Percentiles rank a stretch among this genome's conserved stretches.
phyloP scores from a whole-genome alignment of 306 rosid genomes.

The Vigna radiata region DNA sequence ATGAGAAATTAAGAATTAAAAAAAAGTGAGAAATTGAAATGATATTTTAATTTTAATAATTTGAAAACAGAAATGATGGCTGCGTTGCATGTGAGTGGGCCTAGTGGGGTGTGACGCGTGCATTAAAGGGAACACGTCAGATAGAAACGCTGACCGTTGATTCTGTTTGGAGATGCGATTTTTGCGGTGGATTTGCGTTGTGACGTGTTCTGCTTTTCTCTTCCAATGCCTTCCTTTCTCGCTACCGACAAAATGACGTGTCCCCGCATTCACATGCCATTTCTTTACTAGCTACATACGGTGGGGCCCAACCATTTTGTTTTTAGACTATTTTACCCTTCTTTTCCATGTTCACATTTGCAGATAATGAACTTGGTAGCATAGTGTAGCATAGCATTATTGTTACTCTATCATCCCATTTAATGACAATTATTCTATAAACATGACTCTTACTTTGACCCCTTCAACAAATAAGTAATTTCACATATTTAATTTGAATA shows the following conservation, averaged over 20 bases:
- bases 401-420: background rate
- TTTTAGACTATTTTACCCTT: background rate
- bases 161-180: conserved; percentile 6
- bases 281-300: background rate
- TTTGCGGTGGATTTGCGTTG: conserved; percentile 10
- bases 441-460: too few species aligned
- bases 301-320: background rate
- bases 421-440: too few species aligned
- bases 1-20: too few species aligned
- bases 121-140: conserved; percentile 25
- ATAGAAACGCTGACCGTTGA: conserved; percentile 8
- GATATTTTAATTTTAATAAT: background rate
- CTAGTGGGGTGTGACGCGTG: conserved; percentile 35
- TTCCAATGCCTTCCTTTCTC: background rate
- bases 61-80: background rate
- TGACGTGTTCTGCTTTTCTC: background rate
- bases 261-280: conserved; percentile 34
- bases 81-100: conserved; percentile 29
- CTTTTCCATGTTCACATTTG: background rate
- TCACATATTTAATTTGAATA: too few species aligned
- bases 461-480: too few species aligned
- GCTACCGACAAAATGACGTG: conserved; percentile 42
- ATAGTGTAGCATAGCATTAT: background rate
- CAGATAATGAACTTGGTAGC: background rate
- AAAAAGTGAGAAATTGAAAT: too few species aligned